Evolutionary conservation across 1,284 basidiomycete species (phyloP).

Genomic region (Apiotrichum gracile): DNA sequence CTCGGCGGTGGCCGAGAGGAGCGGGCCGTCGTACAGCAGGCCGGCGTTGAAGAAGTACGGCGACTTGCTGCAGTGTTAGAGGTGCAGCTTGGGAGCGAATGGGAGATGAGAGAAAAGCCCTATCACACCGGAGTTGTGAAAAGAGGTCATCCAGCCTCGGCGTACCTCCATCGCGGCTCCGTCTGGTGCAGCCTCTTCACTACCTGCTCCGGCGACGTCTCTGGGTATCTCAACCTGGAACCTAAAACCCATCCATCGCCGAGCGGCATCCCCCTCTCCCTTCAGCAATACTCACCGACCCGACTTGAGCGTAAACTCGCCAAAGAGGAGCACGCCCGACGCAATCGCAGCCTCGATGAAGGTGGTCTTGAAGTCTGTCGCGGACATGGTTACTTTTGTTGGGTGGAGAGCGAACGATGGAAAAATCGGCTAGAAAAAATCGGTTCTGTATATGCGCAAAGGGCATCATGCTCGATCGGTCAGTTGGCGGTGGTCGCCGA

Average conservation of each 20-base stretch:
- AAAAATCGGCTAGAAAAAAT: neutral
- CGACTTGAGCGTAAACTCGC: slow-evolving; percentile 86
- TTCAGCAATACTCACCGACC: slow-evolving; percentile 63
- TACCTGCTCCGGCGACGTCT: too few species aligned
- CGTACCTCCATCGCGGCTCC: too few species aligned
- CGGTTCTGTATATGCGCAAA: too few species aligned
- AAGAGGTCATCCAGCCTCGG: too few species aligned
- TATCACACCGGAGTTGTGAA: too few species aligned
- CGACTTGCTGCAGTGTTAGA: slow-evolving; percentile 67
- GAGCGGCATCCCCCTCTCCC: neutral
- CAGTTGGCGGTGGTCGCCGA: too few species aligned
- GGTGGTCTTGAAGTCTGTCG: slow-evolving; percentile 30
- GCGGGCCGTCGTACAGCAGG: slow-evolving; percentile 73
- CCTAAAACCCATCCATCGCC: too few species aligned
- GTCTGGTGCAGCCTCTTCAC: too few species aligned
- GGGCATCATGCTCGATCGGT: too few species aligned
- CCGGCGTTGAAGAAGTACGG: slow-evolving; percentile 98
- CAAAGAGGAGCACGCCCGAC: slow-evolving; percentile 66
- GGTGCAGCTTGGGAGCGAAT: too few species aligned
- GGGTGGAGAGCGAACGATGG: neutral
- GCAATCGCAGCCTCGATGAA: slow-evolving; percentile 48
- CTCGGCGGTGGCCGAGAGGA: slow-evolving; percentile 71
- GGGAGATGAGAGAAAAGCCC: too few species aligned
- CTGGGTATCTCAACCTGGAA: too few species aligned
- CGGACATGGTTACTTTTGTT: slow-evolving; percentile 5